Evolutionary conservation across 441 rosid genomes (phyloP).

Genomic region (Jatropha podagrica): DNA sequence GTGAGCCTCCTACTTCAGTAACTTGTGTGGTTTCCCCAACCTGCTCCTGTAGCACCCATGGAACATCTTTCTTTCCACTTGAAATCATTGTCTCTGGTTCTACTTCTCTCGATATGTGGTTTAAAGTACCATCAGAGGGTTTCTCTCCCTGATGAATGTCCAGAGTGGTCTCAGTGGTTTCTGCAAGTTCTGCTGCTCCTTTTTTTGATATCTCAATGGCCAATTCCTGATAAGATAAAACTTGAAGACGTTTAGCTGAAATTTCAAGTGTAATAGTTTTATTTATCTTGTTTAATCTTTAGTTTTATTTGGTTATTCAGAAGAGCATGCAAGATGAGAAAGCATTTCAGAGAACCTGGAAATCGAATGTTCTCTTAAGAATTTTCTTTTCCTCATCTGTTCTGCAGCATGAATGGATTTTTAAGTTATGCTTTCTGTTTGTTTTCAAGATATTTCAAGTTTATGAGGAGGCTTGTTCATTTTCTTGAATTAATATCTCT

Average conservation of each 20-base stretch:
- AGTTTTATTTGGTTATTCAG: not conserved
- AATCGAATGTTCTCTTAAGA: not conserved
- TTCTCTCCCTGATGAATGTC: conserved; percentile 32
- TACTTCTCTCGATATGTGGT: conserved; percentile 29
- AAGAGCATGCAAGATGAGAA: conserved; percentile 1
- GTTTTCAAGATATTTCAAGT: too few species aligned
- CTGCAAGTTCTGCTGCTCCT: conserved; percentile 23
- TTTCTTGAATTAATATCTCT: too few species aligned
- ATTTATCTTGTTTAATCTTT: not conserved
- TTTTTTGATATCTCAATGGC: conserved; percentile 29
- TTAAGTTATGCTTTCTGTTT: not conserved
- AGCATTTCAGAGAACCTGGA: not conserved
- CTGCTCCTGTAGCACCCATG: conserved; percentile 23
- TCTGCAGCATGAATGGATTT: not conserved
- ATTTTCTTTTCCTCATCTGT: not conserved
- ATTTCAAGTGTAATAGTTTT: not conserved
- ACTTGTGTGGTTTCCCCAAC: conserved; percentile 26
- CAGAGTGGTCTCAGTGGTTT: conserved; percentile 23
- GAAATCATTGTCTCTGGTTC: conserved; percentile 18
- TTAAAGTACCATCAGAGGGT: conserved; percentile 21
- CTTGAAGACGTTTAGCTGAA: conserved; percentile 19
- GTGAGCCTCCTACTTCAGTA: conserved; percentile 24
- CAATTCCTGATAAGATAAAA: conserved; percentile 29
- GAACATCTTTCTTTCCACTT: conserved; percentile 21
- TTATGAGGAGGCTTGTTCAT: too few species aligned